phyloP scores from a whole-genome alignment of 768 basidiomycete genomes.

The Rhodotorula kratochvilovae region DNA sequence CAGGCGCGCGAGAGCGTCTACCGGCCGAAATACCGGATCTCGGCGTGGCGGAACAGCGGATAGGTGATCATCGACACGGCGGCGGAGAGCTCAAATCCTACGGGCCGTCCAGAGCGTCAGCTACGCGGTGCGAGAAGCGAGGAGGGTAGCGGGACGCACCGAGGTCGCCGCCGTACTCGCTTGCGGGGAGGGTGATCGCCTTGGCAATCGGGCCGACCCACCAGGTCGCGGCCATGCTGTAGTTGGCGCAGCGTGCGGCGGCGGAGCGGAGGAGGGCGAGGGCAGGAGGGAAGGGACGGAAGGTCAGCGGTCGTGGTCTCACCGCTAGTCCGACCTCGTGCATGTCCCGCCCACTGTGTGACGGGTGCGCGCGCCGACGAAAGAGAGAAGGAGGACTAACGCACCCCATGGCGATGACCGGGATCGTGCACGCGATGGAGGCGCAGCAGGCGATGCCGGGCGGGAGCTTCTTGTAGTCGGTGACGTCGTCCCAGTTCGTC shows the following conservation, averaged over 20 bases:
- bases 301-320: too few relatives aligned
- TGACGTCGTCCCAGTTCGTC: conserved; percentile 37
- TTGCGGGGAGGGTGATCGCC: conserved; percentile 8
- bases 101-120: background rate
- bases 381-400: background rate
- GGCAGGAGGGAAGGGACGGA: too few relatives aligned
- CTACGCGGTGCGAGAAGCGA: too few relatives aligned
- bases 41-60: conserved; percentile 32
- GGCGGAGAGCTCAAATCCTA: conserved; percentile 44
- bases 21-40: conserved; percentile 32
- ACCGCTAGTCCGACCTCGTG: too few relatives aligned
- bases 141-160: background rate
- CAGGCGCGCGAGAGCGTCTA: background rate
- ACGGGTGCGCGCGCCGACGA: too few relatives aligned
- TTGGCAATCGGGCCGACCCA: conserved; percentile 30
- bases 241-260: too few relatives aligned
- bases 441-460: conserved; percentile 27
- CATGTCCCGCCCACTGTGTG: too few relatives aligned
- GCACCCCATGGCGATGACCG: background rate
- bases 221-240: conserved; percentile 24
- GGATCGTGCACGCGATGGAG: conserved; percentile 8
- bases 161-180: conserved; percentile 23
- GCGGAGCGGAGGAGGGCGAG: too few relatives aligned
- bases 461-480: conserved; percentile 29
- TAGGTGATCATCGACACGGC: conserved; percentile 24